A percentile compares a stretch with the other conserved stretches of the same genome.
These are phyloP conservation scores for Hymenoscyphus linearis DNA, from an alignment of 2,329 filamentous ascomycete species.

Conservation along the genomic window DNA sequence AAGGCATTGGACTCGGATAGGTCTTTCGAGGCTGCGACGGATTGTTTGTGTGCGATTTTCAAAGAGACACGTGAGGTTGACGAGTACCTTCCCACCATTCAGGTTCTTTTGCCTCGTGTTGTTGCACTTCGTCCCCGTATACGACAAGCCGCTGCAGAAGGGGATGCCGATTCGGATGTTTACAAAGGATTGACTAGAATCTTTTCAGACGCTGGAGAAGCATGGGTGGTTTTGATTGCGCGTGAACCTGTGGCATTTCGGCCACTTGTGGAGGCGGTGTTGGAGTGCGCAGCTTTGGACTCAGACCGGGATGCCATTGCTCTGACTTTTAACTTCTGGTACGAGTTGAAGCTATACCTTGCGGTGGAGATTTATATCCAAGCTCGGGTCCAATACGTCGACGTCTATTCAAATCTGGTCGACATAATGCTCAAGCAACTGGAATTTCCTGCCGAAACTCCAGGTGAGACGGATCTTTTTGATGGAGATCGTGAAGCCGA, in stretches of 20 bases:
- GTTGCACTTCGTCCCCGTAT: conserved; percentile 74
- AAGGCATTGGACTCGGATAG: conserved; percentile 68
- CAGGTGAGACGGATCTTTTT: conserved; percentile 61
- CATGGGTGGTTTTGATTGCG: conserved; percentile 90
- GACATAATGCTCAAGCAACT: conserved; percentile 90
- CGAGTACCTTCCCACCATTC: conserved; percentile 77
- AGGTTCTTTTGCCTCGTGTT: conserved; percentile 75
- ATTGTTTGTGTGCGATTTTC: conserved; percentile 89
- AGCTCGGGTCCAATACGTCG: conserved; percentile 68
- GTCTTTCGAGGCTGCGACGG: conserved; percentile 82
- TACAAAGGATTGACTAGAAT: conserved; percentile 87
- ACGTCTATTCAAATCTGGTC: conserved; percentile 83
- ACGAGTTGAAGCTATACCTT: conserved; percentile 94
- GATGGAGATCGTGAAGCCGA: conserved; percentile 94
- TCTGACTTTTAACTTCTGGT: conserved; percentile 96
- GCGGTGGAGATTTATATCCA: conserved; percentile 85
- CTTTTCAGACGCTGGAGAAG: conserved; percentile 87
- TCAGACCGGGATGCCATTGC: conserved; percentile 87
- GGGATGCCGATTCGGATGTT: conserved; percentile 77
- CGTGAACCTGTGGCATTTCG: conserved; percentile 78
- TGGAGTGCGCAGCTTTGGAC: conserved; percentile 88
- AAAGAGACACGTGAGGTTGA: conserved; percentile 91
- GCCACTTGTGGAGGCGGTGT: conserved; percentile 77
- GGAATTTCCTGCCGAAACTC: conserved; percentile 72
- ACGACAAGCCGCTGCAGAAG: conserved; percentile 65